phyloP scores from a whole-genome alignment of 2,329 filamentous ascomycete genomes.

The Microthyrium microscopicum region DNA sequence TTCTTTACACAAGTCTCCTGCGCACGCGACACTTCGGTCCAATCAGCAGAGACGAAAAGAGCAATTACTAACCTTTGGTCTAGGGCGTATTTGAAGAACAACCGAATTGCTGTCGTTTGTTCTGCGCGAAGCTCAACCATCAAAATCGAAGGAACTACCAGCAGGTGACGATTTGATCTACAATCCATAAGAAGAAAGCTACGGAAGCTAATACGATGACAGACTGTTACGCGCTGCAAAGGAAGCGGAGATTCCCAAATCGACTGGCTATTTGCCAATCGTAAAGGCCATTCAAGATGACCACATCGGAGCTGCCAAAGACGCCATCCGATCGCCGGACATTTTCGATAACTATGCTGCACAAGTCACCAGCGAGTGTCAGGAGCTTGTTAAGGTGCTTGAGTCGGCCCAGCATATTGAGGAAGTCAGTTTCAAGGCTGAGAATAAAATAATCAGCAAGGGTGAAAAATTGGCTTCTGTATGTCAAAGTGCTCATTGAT shows the following conservation, averaged over 20 bases:
- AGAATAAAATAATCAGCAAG: slow-evolving; percentile 71
- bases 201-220: too few species aligned
- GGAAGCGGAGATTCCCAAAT: slow-evolving; percentile 25
- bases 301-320: slow-evolving; percentile 56
- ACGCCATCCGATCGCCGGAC: slow-evolving; percentile 21
- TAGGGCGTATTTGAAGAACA: slow-evolving; percentile 38
- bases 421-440: slow-evolving; percentile 33
- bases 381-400: slow-evolving; percentile 59
- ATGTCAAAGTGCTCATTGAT: too few species aligned
- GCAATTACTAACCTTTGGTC: background rate
- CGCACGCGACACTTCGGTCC: too few species aligned
- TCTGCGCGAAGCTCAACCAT: slow-evolving; percentile 89
- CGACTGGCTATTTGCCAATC: slow-evolving; percentile 47
- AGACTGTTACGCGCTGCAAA: slow-evolving; percentile 30
- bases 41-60: background rate
- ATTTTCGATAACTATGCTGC: slow-evolving; percentile 38
- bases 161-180: too few species aligned
- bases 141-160: slow-evolving; percentile 82
- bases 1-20: background rate
- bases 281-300: slow-evolving; percentile 71
- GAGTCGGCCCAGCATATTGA: slow-evolving; percentile 42
- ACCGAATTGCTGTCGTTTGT: slow-evolving; percentile 82
- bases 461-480: slow-evolving; percentile 93
- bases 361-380: slow-evolving; percentile 64
- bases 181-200: too few species aligned